Conservation (phyloP, 2,329 filamentous ascomycete species). For the Cladosporium sp. region DNA sequence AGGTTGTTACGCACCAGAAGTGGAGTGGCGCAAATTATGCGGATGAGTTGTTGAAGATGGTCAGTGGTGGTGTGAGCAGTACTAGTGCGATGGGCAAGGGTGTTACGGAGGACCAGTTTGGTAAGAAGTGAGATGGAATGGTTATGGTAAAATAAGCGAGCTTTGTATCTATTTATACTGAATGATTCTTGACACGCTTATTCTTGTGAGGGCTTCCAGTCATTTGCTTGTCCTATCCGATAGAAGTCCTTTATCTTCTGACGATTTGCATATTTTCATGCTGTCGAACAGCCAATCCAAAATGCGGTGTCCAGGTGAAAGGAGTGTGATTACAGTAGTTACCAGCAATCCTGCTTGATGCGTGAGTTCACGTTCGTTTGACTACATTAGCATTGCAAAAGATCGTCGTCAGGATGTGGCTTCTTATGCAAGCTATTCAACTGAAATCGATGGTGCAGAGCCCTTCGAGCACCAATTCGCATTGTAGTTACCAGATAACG, state of each 20-base stretch:
- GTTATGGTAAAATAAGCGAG: not conserved
- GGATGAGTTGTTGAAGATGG: constrained; percentile 95
- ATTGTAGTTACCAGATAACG: too few species aligned
- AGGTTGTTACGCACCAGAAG: constrained; percentile 98
- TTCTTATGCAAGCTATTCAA: not conserved
- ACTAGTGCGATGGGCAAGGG: constrained; percentile 97
- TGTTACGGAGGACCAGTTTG: constrained; percentile 95
- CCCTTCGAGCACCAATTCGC: too few species aligned
- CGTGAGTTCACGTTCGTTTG: not conserved
- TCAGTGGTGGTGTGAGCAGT: constrained; percentile 85
- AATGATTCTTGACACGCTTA: not conserved
- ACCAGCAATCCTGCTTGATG: not conserved
- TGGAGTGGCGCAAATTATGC: constrained; percentile 96
- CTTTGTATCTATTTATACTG: not conserved
- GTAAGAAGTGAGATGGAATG: constrained; percentile 1
- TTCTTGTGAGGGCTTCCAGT: not conserved
- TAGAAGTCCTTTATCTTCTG: not conserved
- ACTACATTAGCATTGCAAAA: not conserved
- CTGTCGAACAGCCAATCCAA: not conserved
- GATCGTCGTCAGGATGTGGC: not conserved
- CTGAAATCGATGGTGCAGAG: not conserved
- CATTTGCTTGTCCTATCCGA: not conserved
- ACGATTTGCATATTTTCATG: not conserved
- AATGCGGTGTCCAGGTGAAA: not conserved
- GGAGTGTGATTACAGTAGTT: not conserved